These are phyloP conservation scores for Aspergillus alliaceus DNA, from an alignment of 2,329 filamentous ascomycete species.

Conservation along the genomic window DNA sequence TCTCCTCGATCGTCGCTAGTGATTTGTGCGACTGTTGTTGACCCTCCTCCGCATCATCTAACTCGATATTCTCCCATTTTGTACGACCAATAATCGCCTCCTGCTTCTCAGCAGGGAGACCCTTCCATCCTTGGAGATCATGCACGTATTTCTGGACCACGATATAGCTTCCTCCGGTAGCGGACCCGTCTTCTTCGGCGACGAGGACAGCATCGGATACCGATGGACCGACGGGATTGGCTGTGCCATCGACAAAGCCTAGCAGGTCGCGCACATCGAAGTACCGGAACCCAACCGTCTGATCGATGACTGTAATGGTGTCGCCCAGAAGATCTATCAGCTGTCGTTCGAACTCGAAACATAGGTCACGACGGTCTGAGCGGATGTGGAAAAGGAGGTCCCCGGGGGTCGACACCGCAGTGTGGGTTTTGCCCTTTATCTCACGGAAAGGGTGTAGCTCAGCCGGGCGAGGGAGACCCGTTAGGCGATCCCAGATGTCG, in stretches of 20 bases:
- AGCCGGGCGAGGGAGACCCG: conserved; percentile 44
- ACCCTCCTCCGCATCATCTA: conserved; percentile 51
- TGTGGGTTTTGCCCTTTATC: conserved; percentile 51
- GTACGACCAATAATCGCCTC: conserved; percentile 59
- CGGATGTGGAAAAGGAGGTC: conserved; percentile 62
- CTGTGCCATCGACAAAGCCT: conserved; percentile 62
- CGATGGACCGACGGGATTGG: conserved; percentile 54
- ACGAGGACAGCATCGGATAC: conserved; percentile 48
- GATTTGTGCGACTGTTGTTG: conserved; percentile 55
- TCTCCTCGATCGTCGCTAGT: conserved; percentile 54
- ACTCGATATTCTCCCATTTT: conserved; percentile 59
- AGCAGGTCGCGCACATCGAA: conserved; percentile 60
- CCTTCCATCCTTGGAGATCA: conserved; percentile 50
- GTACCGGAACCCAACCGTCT: conserved; percentile 59
- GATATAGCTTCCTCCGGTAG: conserved; percentile 56
- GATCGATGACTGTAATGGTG: conserved; percentile 51
- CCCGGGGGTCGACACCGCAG: conserved; percentile 56
- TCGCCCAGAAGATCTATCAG: conserved; percentile 52
- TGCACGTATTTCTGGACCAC: conserved; percentile 62
- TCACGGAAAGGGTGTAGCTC: conserved; percentile 55
- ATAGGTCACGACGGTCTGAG: conserved; percentile 56
- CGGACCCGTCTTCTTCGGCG: conserved; percentile 40
- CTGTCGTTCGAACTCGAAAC: conserved; percentile 60
- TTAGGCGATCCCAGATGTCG: conserved; percentile 52
- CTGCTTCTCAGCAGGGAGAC: conserved; percentile 52